Conservation (phyloP, 148 eudicot species). For the Amaranthus palmeri region DNA sequence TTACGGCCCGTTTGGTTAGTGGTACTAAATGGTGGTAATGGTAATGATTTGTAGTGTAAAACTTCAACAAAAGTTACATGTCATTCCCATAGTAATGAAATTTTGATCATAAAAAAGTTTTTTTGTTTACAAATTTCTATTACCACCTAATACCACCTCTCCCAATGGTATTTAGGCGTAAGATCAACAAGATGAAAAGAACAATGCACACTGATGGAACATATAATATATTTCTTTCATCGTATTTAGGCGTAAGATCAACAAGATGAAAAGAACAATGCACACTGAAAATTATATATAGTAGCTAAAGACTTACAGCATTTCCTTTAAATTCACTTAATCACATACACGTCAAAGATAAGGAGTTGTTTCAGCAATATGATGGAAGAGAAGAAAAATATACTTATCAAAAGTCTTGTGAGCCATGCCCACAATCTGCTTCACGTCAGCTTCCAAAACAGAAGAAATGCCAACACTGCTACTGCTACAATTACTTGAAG, state of each 20-base stretch:
- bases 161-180: background rate
- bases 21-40: too few relatives aligned
- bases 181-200: background rate
- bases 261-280: background rate
- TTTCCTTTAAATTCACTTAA: constrained; percentile 4
- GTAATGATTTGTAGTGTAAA: too few relatives aligned
- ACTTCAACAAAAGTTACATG: too few relatives aligned
- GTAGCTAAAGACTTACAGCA: background rate
- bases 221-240: background rate
- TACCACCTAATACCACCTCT: too few relatives aligned
- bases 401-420: constrained; percentile 83
- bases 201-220: background rate
- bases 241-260: background rate
- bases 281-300: background rate
- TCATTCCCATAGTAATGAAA: too few relatives aligned
- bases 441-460: constrained; percentile 82
- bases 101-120: too few relatives aligned
- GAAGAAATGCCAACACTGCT: constrained; percentile 61
- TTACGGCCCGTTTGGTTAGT: too few relatives aligned
- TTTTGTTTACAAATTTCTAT: too few relatives aligned
- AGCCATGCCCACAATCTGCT: constrained; percentile 76
- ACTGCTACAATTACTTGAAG: constrained; percentile 51
- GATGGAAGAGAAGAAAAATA: constrained; percentile 7
- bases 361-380: background rate
- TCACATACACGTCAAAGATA: background rate